Evolutionary conservation across 202 grass and related monocot genomes (phyloP), one percentile per base, ranked within the genome.

Genomic region (Zizania palustris): DNA sequence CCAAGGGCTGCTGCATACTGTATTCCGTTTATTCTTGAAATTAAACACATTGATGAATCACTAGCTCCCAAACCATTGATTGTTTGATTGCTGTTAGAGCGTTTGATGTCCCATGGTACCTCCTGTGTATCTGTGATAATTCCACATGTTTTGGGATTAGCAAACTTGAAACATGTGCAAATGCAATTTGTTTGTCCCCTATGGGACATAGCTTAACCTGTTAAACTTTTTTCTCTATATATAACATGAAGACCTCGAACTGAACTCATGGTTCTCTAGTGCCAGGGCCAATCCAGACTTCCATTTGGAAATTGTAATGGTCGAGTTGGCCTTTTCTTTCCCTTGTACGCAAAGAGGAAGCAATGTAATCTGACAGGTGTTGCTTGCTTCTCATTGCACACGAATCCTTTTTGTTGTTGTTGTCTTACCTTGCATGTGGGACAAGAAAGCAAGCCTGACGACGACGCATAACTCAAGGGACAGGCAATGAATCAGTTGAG

Each of bases 1-100:
- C 18, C 22, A 57, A 82, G 45, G n/a, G 28, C 28, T 2, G 28
- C 14, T 78, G 63, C 71, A 88, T 49, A 45, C 65, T 88, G 72
- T 83, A 65, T 40, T 68, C 63, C 28, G 67, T 73, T 71, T 77
- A 85, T 89, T 85, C 72, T 77, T 89, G 40, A 68, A 82, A 69
- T 85, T 50, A 69, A 77, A 68, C 77, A 72, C 73, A 8, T 15
- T 57, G 61, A 72, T 57, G 61, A 72, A 77, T 78, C 22, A 19
- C 42, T 72, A 45, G 58, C 64, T 67, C 10, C 20, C 65, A 12
- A 19, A 68, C 0, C 0, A 9, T 41, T 4, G 3, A 12, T 2
- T 15, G 28, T 58, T 59, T 66, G n/a, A 9, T 9, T 53, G 8
- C 73, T 33, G 44, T 74, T 75, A 15, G 18, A 77, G 15, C 43